Base-by-base conservation (phyloP, 208 protist species). In the Borovskyia barvae region DNA sequence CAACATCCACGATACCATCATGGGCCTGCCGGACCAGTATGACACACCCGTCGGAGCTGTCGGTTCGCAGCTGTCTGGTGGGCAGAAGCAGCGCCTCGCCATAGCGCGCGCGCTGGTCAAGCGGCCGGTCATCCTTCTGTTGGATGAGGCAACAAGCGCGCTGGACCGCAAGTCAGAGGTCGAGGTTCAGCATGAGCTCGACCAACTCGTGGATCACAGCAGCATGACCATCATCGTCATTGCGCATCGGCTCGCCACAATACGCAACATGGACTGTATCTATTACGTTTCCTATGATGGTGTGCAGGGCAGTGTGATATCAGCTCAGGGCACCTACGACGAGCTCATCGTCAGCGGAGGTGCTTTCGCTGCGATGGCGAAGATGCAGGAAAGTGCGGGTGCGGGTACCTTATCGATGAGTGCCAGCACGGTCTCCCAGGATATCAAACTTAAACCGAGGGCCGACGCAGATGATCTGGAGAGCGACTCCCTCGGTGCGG, bases 241-340 rank as follows among this genome's bases (percentile, higher is more conserved):
- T 75, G 91, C 93, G 11, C 93, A 97, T 35, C 77, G 90, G 40
- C 76, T 97, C 9, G 72, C 75, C n/a, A 97, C 91, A 25, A 88
- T 97, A 43, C 77, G 74, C 42, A 62, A 92, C 53, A 84, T 93
- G 45, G 90, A 97, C 71, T 77, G 80, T 50, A 95, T 97, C 53
- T 88, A 86, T 63, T 90, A 80, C 77, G 57, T 92, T 29, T 64
- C 57, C 32, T 76, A 80, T 59, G 77, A 89, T 50, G 85, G 71
- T 32, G 79, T 57, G 20, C 46, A 68, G 33, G 82, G 82, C 30
- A 86, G 73, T 66, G 40, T 1, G 43, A 86, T 93, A 52, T 26
- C 63, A 0, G 85, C 90, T 57, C 43, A 50, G 24, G 85, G 85
- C 47, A 83, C 68, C 28, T 89, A 77, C 41, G 68, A 86, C 30